Evolutionary conservation across 108 stramenopile genomes (phyloP).

Genomic region (Nannochloropsis oceanica): DNA sequence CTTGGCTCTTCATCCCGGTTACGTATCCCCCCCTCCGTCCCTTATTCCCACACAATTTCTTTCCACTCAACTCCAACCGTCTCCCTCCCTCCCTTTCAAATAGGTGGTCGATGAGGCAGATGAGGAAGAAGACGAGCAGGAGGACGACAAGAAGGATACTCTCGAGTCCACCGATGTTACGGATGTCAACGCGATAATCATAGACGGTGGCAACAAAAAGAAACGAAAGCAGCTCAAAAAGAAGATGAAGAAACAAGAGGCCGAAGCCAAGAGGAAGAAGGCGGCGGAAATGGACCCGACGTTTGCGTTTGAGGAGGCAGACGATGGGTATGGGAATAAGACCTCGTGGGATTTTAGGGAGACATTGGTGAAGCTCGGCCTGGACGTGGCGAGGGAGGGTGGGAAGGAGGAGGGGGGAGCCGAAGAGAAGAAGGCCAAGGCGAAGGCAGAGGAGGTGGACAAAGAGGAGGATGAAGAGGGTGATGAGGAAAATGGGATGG

Average conservation of each 20-base stretch:
- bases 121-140: not conserved
- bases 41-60: too few relatives aligned
- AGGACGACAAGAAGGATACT: not conserved
- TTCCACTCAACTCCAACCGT: too few relatives aligned
- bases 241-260: not conserved
- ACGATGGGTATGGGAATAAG: not conserved
- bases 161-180: not conserved
- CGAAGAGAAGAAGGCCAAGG: too few relatives aligned
- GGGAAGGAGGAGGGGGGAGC: not conserved
- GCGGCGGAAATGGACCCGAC: conserved; percentile 6
- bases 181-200: not conserved
- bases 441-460: not conserved
- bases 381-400: not conserved
- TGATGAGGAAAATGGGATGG: conserved; percentile 4
- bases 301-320: conserved; percentile 18
- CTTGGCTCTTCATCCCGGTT: too few relatives aligned
- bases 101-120: not conserved
- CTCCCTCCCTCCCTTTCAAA: too few relatives aligned
- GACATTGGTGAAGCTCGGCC: not conserved
- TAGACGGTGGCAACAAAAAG: not conserved
- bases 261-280: not conserved
- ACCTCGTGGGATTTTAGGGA: not conserved
- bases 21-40: too few relatives aligned
- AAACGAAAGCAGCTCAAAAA: not conserved
- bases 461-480: conserved; percentile 3